Base-by-base conservation (phyloP, 1,139 yeast species). In the Pichia norvegensis region DNA sequence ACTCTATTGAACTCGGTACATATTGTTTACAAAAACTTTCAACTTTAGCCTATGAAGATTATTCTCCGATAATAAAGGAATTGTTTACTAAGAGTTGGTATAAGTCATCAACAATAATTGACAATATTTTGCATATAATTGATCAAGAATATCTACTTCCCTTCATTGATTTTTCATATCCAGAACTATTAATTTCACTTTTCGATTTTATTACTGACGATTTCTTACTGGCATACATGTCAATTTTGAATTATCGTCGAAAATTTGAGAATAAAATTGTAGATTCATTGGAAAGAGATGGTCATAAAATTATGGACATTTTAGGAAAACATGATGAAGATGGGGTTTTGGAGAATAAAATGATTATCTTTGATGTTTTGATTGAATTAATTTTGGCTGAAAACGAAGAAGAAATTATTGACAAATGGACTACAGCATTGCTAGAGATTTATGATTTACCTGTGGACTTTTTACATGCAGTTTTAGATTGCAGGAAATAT, bases 341-440 rank as follows among this genome's bases (percentile, higher is more conserved):
- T 31, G 47, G 47, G 6, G n/a, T 35, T 38, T 70, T 65, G 47
- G 69, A 42, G 17, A 44, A 38, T 55, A 68, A 81, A 63, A 73
- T 83, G 72, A 67, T 74, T 63, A 69, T 84, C 51, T 68, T 90
- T 64, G 97, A 87, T 60, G 78, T 78, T 54, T 71, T 90, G 53
- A 76, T 82, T 57, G 86, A 81, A 50, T 68, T 86, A 47, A 77
- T 82, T 29, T 78, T 80, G 23, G 74, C 78, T 57, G 69, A 61
- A 11, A 74, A 74, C 1, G 68, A 76, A 50, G 73, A 69, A 14
- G 74, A 73, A 36, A 71, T 78, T 50, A 67, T 81, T 46, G 69
- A 76, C 46, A 73, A 76, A 47, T 82, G 86, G 85, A 71, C 55
- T 38, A 70, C 68, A 43, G 73, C 80, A 37, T 65, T 83, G 45